These are phyloP conservation scores for Daldinia childiae DNA, from an alignment of 495 filamentous ascomycete species.

Conservation along the genomic window DNA sequence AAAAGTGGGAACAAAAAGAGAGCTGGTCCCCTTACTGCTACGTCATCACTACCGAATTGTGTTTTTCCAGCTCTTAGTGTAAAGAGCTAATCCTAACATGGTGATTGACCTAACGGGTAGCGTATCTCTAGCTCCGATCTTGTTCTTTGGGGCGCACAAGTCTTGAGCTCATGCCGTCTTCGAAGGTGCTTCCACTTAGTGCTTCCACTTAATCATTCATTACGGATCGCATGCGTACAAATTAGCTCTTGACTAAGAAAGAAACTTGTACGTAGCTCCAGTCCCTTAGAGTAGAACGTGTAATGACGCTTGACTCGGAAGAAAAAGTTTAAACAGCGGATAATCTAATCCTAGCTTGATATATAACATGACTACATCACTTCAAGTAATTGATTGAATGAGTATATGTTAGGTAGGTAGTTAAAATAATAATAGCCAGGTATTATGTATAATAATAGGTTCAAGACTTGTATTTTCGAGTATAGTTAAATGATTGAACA, in stretches of 20 bases:
- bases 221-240: slow-evolving; percentile 28
- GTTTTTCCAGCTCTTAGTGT: slow-evolving; percentile 14
- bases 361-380: neutral
- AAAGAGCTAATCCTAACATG: slow-evolving; percentile 19
- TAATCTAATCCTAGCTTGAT: neutral
- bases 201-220: slow-evolving; percentile 7
- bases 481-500: too few species aligned
- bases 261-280: neutral
- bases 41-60: slow-evolving; percentile 36
- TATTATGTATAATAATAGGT: neutral
- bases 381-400: neutral
- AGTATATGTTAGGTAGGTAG: too few species aligned
- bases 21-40: slow-evolving; percentile 34
- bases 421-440: too few species aligned
- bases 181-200: slow-evolving; percentile 8
- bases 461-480: neutral
- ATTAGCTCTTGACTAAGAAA: slow-evolving; percentile 1
- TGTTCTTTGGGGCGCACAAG: slow-evolving; percentile 4
- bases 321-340: slow-evolving; percentile 8
- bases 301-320: slow-evolving; percentile 23
- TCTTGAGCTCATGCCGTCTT: slow-evolving; percentile 10
- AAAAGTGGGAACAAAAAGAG: slow-evolving; percentile 21
- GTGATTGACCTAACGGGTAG: slow-evolving; percentile 11
- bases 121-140: slow-evolving; percentile 22
- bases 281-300: neutral